Evolutionary conservation across 2,329 filamentous ascomycete genomes (phyloP), one percentile per base, ranked within the genome.

Genomic region (Calonectria fujianensis): DNA sequence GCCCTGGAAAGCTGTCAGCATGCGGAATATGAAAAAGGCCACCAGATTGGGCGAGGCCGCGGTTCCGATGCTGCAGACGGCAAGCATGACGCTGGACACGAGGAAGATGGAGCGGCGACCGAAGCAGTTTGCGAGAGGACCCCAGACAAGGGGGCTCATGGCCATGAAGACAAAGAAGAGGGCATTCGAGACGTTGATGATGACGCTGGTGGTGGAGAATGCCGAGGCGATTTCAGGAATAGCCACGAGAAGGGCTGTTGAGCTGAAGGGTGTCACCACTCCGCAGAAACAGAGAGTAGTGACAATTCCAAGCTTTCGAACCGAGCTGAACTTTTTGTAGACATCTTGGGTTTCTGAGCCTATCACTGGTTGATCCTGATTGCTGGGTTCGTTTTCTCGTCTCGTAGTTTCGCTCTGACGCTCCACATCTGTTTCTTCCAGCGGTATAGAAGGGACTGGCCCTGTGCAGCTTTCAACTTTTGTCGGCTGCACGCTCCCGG

Each of bases 101-200:
- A 81, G 74, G 27, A 81, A 81, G 45, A 78, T 89, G 70, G 84
- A 84, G 76, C 89, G 85, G 70, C 90, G 85, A 4, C 90, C 90
- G 77, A 89, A 90, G 14, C 91, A 88, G 75, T 91, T 89, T 70
- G 91, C 91, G 52, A 94, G 84, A 0, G 93, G 93, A 0, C 93
- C 93, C 88, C 92, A 95, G 70, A 94, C 89, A 10, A 91, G 88
- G 1, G 93, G 90, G 3, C 88, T 89, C 7, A 94, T 77, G 0
- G 92, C 93, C 93, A 95, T 95, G 80, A 93, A 93, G 3, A 94
- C 84, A 85, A 95, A 88, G 79, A 94, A 95, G 16, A 94, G 81
- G 0, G 93, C 93, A 84, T 94, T 95, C 77, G 89, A 91, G 45
- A 93, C 84, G 80, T 94, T 93, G 81, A 95, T 91, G 65, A 79